Conservation (phyloP, 306 rosid species). For the Glycine tomentella region DNA sequence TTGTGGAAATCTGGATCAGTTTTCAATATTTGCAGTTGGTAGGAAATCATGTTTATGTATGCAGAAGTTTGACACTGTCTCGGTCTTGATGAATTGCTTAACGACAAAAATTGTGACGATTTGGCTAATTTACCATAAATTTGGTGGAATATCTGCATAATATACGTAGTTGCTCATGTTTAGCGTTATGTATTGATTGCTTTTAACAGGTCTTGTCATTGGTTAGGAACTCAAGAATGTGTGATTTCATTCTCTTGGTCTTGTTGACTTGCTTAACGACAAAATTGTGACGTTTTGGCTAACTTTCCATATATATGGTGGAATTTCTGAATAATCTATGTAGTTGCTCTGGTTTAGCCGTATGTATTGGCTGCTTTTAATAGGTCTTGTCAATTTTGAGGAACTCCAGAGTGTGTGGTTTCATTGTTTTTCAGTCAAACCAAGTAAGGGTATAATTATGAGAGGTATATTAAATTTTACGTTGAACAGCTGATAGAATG, state of each 20-base stretch:
- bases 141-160: constrained; percentile 12
- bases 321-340: constrained; percentile 10
- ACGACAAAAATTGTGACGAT: neutral
- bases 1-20: constrained; percentile 12
- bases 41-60: constrained; percentile 18
- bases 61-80: neutral
- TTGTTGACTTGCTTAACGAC: neutral
- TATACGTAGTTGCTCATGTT: constrained; percentile 26
- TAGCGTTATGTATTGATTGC: neutral
- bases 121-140: constrained; percentile 32
- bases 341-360: constrained; percentile 12
- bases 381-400: neutral
- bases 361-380: neutral
- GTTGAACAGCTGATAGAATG: neutral
- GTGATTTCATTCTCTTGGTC: neutral
- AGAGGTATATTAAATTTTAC: neutral
- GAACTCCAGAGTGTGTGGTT: neutral
- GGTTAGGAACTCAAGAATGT: neutral
- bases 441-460: neutral
- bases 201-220: neutral
- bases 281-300: constrained; percentile 2
- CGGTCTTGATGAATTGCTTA: neutral
- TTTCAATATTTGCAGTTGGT: constrained; percentile 13
- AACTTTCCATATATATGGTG: constrained; percentile 26
- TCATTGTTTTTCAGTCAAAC: neutral